Base-by-base conservation (phyloP, 805 yeast species). In the Candida loeiensis region DNA sequence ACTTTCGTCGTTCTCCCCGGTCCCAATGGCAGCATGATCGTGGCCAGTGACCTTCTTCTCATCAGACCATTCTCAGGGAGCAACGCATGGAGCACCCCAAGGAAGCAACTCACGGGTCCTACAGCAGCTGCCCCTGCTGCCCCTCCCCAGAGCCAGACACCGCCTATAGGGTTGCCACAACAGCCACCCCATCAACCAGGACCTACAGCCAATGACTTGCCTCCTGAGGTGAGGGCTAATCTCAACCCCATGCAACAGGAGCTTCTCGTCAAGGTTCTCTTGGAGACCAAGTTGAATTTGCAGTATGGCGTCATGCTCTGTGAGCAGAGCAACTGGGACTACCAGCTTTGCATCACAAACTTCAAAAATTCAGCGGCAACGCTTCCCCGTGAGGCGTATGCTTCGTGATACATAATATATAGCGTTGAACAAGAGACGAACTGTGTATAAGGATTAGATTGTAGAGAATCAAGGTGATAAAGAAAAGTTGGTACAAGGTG, bases 291-390 rank as follows among this genome's bases (percentile, higher is more conserved):
- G 36, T 68, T 90, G 49, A 89, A 76, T 49, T 69, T 85, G n/a
- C 85, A 85, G 51, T 90, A 80, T 58, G 85, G 91, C 0, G 64
- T 80, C 19, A 77, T 90, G 85, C 73, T 93, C 28, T 82, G 89
- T 42, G 89, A 88, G 57, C 96, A 89, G 59, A 87, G 95, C 53
- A 74, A 77, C 40, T 90, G 95, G 90, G 83, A 85, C 59, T 81
- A 78, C 50, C 79, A 77, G 19, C 72, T 67, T 39, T 90, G 96
- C 19, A 65, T 78, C 11, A 72, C 71, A 32, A 81, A 85, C 41
- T 91, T 91, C 63, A 76, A 79, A 49, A 79, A 75, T 49, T 82
- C 87, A 25, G 74, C 71, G n/a, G 69, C 69, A 6, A 75, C 70
- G 2, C 59, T 69, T 33, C 75, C 75, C 4, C 56, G 64, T 15